These are phyloP conservation scores for Venturia pyrina DNA, from an alignment of 2,329 filamentous ascomycete genomes.

Conservation along the genomic window DNA sequence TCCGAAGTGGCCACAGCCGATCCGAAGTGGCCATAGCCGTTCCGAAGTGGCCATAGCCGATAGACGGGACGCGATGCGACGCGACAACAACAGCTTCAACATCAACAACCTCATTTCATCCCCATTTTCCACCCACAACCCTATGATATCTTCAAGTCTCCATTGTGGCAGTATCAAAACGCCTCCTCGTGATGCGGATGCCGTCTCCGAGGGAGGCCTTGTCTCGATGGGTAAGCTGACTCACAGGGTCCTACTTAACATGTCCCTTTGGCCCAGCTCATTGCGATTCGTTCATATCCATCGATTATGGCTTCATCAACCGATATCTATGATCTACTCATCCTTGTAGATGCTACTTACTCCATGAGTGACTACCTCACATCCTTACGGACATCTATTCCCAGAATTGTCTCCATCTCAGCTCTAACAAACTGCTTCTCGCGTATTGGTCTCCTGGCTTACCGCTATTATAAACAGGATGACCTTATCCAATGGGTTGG, in stretches of 20 bases:
- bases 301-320: background rate
- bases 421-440: conserved; percentile 36
- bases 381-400: conserved; percentile 22
- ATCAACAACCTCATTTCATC: no score
- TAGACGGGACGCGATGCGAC: no score
- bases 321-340: conserved; percentile 33
- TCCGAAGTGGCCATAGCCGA: no score
- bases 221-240: background rate
- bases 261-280: background rate
- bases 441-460: conserved; percentile 41
- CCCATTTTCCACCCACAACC: no score
- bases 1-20: no score
- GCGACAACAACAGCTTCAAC: no score
- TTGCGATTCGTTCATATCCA: background rate
- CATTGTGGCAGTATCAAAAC: no score
- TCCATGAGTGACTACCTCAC: conserved; percentile 37
- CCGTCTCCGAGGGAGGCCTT: background rate
- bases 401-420: conserved; percentile 32
- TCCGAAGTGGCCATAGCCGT: no score
- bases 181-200: no score
- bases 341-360: conserved; percentile 37
- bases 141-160: no score
- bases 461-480: conserved; percentile 16
- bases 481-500: no score
- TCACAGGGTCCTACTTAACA: background rate